A percentile compares a stretch with the other conserved stretches of the same genome.
phyloP scores from a whole-genome alignment of 2,329 filamentous ascomycete genomes.

The Microcyclosporella mali region DNA sequence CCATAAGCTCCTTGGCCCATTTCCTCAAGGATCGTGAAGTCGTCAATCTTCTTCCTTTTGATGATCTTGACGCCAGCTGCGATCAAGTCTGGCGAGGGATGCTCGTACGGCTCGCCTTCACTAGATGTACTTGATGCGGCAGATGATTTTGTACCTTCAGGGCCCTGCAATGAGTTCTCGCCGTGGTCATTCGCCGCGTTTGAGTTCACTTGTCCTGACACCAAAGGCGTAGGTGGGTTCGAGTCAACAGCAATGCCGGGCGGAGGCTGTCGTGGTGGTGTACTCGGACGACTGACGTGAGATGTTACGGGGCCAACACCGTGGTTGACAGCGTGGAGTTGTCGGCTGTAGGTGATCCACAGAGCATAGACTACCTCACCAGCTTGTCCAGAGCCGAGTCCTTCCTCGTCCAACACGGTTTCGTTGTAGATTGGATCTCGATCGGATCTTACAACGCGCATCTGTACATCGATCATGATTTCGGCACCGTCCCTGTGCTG shows the following conservation, averaged over 20 bases:
- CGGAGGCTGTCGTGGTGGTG: conserved; percentile 68
- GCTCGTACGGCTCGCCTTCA: conserved; percentile 33
- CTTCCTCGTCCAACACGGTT: conserved; percentile 59
- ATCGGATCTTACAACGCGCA: conserved; percentile 91
- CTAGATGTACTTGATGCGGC: conserved; percentile 6
- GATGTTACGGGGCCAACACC: conserved; percentile 59
- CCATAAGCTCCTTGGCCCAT: conserved; percentile 98
- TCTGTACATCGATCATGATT: conserved; percentile 90
- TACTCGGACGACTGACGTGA: conserved; percentile 56
- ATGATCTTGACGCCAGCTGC: conserved; percentile 27
- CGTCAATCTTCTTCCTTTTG: conserved; percentile 74
- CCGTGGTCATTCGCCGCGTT: not conserved
- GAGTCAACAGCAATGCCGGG: conserved; percentile 14
- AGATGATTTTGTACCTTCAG: not conserved
- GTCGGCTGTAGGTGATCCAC: conserved; percentile 94
- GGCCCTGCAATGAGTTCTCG: not conserved
- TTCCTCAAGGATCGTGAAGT: conserved; percentile 90
- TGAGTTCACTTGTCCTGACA: no score
- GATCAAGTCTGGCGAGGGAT: conserved; percentile 32
- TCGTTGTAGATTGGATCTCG: conserved; percentile 55
- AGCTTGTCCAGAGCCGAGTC: conserved; percentile 45
- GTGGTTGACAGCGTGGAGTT: conserved; percentile 70
- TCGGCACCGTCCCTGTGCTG: conserved; percentile 86
- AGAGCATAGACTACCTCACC: conserved; percentile 86
- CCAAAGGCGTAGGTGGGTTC: no score